Evolutionary conservation across 2,329 filamentous ascomycete genomes (phyloP).

Genomic region (Botryotinia calthae): DNA sequence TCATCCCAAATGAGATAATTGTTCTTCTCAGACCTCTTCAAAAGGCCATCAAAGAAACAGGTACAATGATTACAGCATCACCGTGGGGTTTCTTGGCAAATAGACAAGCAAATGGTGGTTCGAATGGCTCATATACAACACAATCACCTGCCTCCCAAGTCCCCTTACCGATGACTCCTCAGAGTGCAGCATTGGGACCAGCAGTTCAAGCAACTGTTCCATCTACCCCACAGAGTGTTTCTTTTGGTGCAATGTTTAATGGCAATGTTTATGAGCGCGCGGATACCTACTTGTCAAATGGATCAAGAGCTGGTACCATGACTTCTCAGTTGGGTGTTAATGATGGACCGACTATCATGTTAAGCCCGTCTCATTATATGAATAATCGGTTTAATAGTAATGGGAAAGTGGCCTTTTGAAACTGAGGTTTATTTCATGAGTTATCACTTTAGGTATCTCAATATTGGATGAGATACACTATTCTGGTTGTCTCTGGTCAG

Average conservation of each 20-base stretch:
- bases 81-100: slow-evolving; percentile 56
- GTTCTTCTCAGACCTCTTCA: slow-evolving; percentile 76
- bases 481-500: neutral
- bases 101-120: slow-evolving; percentile 28
- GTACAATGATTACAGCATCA: slow-evolving; percentile 65
- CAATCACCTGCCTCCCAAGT: slow-evolving; percentile 48
- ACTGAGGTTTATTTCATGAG: neutral
- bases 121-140: slow-evolving; percentile 31
- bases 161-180: slow-evolving; percentile 76
- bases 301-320: slow-evolving; percentile 38
- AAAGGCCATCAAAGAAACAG: slow-evolving; percentile 77
- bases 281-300: slow-evolving; percentile 35
- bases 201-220: slow-evolving; percentile 88
- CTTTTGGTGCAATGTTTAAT: slow-evolving; percentile 36
- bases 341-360: slow-evolving; percentile 34
- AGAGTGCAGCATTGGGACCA: slow-evolving; percentile 84
- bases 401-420: slow-evolving; percentile 34
- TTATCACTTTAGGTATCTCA: neutral
- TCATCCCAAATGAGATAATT: slow-evolving; percentile 65
- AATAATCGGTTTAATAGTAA: slow-evolving; percentile 33
- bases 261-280: slow-evolving; percentile 38
- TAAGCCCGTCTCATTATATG: slow-evolving; percentile 33
- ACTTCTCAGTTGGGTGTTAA: slow-evolving; percentile 31
- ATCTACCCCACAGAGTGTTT: slow-evolving; percentile 52
- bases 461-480: neutral